A percentile compares a stretch with the other conserved stretches of the same genome.
Conservation (phyloP, 768 basidiomycete species). For the Russula ochroleuca region DNA sequence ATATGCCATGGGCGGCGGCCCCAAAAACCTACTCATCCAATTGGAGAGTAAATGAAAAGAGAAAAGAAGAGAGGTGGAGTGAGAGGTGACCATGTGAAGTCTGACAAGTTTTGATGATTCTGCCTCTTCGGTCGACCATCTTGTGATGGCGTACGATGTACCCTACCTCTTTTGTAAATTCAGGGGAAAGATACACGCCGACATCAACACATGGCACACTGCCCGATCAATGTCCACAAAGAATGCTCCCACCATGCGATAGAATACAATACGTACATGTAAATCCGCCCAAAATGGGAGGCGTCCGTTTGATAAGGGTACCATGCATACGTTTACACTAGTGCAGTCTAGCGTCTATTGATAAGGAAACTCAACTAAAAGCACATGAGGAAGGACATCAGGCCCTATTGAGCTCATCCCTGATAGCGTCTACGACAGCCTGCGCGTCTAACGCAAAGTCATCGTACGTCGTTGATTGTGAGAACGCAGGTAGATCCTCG, state of each 20-base stretch:
- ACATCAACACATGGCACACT: not conserved
- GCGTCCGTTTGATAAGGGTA: not conserved
- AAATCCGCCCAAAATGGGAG: not conserved
- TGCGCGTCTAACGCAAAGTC: conserved; percentile 20
- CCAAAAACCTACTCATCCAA: not conserved
- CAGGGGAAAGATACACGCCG: too few species aligned
- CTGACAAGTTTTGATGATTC: not conserved
- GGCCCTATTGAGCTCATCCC: conserved; percentile 12
- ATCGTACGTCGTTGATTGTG: not conserved
- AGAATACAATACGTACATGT: not conserved
- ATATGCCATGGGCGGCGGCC: not conserved
- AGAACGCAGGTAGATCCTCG: conserved; percentile 8
- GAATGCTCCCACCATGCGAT: not conserved
- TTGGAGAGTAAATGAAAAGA: not conserved
- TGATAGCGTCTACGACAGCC: conserved; percentile 21
- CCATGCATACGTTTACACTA: not conserved
- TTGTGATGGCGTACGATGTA: not conserved
- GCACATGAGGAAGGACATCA: not conserved
- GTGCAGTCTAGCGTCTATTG: not conserved
- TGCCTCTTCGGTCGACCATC: not conserved
- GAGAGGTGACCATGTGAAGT: not conserved
- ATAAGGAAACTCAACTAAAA: not conserved
- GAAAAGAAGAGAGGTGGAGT: not conserved
- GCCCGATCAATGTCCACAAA: not conserved
- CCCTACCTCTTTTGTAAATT: not conserved